phyloP scores from a whole-genome alignment of 352 stramenopile species.

The Pythium diclinum region DNA sequence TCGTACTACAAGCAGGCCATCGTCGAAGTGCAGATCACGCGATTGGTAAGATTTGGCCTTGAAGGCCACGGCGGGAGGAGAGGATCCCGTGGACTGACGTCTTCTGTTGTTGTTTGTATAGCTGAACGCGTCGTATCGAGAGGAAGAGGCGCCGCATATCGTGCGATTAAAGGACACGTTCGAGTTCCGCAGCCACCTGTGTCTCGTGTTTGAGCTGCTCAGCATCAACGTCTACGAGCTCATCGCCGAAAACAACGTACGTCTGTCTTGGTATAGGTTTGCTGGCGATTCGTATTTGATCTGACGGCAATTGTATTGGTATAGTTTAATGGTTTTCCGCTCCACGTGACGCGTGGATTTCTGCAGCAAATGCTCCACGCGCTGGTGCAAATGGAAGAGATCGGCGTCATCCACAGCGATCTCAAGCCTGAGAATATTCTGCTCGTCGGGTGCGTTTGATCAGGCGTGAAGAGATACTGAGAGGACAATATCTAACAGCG shows the following conservation, averaged over 20 bases:
- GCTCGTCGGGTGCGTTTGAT: constrained; percentile 38
- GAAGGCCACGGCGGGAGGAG: no score
- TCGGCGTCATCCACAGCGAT: constrained; percentile 97
- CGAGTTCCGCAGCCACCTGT: constrained; percentile 91
- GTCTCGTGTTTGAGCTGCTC: constrained; percentile 93
- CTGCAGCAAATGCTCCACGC: constrained; percentile 90
- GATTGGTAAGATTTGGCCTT: constrained; percentile 46
- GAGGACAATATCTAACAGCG: not conserved
- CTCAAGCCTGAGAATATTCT: constrained; percentile 97
- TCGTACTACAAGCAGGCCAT: constrained; percentile 92
- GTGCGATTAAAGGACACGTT: constrained; percentile 89
- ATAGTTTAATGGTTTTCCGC: constrained; percentile 73
- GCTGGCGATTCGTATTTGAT: not conserved
- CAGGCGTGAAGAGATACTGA: not conserved
- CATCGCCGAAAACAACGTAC: constrained; percentile 87
- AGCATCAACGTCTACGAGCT: constrained; percentile 95
- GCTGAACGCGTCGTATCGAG: constrained; percentile 31
- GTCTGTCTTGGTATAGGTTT: not conserved
- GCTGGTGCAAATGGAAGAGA: constrained; percentile 74
- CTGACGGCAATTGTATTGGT: not conserved
- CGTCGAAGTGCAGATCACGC: constrained; percentile 93
- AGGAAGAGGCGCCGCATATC: constrained; percentile 60
- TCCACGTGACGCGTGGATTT: constrained; percentile 91
- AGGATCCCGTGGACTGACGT: no score
- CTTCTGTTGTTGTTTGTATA: constrained; percentile 1